Percentiles rank a stretch among this genome's conserved stretches.
Evolutionary conservation across 192 early-diverging fungal species (phyloP).

Genomic region (Martensiomyces pterosporus): DNA sequence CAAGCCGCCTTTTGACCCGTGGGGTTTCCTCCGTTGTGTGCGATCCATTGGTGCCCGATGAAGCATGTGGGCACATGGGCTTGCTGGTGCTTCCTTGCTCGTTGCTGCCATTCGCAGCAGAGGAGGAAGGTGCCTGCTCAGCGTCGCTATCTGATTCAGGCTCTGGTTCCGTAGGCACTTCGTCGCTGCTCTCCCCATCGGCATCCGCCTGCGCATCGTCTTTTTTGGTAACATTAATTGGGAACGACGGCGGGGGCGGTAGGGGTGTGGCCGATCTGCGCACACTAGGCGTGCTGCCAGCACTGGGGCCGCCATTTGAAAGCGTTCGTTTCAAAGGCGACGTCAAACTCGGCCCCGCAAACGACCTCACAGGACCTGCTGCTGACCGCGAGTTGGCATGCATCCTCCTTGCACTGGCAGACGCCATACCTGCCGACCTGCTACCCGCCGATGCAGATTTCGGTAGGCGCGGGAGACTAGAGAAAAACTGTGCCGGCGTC

Average conservation of each 20-base stretch:
- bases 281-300: neutral
- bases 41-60: too few species aligned
- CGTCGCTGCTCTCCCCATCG: conserved; percentile 11
- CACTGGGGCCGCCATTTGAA: conserved; percentile 11
- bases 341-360: too few species aligned
- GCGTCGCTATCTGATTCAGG: conserved; percentile 15
- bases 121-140: neutral
- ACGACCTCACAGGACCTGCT: too few species aligned
- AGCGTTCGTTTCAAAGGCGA: conserved; percentile 36
- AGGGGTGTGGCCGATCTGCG: too few species aligned
- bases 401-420: neutral
- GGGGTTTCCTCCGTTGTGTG: too few species aligned
- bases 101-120: neutral
- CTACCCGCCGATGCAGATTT: too few species aligned
- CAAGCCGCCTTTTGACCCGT: too few species aligned
- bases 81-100: too few species aligned
- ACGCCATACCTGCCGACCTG: neutral
- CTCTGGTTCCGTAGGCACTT: conserved; percentile 33
- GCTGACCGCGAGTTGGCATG: neutral
- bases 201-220: too few species aligned
- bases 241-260: too few species aligned
- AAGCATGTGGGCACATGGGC: too few species aligned
- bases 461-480: conserved; percentile 9
- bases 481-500: conserved; percentile 11
- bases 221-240: too few species aligned